Conservation (phyloP, 2,329 filamentous ascomycete genomes). For the Arthrobotrys sinensis region DNA sequence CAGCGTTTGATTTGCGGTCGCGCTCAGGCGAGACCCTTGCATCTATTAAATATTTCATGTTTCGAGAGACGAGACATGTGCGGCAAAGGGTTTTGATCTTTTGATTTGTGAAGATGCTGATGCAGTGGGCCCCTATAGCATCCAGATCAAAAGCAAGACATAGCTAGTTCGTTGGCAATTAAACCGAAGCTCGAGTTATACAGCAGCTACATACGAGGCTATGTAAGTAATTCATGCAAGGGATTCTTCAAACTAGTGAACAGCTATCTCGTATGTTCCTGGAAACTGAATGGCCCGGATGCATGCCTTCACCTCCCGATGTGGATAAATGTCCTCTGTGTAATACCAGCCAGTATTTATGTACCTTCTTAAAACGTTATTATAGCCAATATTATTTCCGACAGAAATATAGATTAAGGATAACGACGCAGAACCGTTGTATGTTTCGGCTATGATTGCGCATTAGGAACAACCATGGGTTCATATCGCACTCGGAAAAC, state of each 20-base stretch:
- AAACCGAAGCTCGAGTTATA: conserved; percentile 2
- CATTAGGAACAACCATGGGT: conserved; percentile 48
- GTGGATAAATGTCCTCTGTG: conserved; percentile 26
- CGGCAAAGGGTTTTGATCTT: conserved; percentile 55
- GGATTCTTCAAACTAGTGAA: conserved; percentile 32
- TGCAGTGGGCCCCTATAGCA: conserved; percentile 9
- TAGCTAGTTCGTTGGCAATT: not conserved
- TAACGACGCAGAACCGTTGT: conserved; percentile 53
- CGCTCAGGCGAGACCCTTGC: conserved; percentile 60
- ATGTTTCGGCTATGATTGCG: conserved; percentile 58
- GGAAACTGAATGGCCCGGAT: conserved; percentile 38
- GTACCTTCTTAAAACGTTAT: conserved; percentile 48
- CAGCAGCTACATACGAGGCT: not conserved
- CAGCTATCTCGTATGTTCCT: conserved; percentile 13
- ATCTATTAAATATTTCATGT: conserved; percentile 54
- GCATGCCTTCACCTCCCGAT: conserved; percentile 33
- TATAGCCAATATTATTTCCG: conserved; percentile 52
- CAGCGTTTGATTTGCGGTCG: conserved; percentile 44
- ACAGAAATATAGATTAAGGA: conserved; percentile 43
- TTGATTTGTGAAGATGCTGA: conserved; percentile 36
- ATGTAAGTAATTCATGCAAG: conserved; percentile 43
- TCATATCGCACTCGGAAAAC: conserved; percentile 44
- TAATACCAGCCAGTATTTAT: conserved; percentile 1
- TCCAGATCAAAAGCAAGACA: not conserved
- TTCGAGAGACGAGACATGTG: conserved; percentile 45